Conservation (phyloP, 1,284 basidiomycete species). For the Athelia psychrophila region DNA sequence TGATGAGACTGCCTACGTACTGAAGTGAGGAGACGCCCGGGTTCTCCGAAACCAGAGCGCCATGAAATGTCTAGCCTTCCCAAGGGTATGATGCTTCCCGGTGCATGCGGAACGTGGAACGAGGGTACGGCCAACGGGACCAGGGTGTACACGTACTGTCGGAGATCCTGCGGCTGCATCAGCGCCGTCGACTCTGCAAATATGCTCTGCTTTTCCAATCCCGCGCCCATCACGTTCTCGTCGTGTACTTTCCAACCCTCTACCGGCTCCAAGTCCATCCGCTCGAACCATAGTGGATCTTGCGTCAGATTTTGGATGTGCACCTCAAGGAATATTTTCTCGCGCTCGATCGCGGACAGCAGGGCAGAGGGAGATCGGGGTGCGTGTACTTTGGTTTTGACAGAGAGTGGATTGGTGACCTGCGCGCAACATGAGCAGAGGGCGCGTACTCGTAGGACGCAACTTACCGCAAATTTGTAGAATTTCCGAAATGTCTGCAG, state of each 20-base stretch:
- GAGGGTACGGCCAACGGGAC: slow-evolving; percentile 45
- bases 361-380: slow-evolving; percentile 70
- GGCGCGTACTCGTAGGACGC: neutral
- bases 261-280: slow-evolving; percentile 69
- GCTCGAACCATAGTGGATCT: slow-evolving; percentile 75
- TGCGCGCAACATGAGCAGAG: slow-evolving; percentile 24
- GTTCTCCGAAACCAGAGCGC: slow-evolving; percentile 78
- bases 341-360: slow-evolving; percentile 57
- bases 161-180: slow-evolving; percentile 77
- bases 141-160: slow-evolving; percentile 84
- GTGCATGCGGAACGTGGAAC: slow-evolving; percentile 49
- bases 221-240: slow-evolving; percentile 37
- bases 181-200: slow-evolving; percentile 64
- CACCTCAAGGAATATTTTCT: slow-evolving; percentile 84
- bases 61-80: slow-evolving; percentile 83
- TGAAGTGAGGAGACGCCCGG: slow-evolving; percentile 79
- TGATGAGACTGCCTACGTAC: slow-evolving; percentile 22
- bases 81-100: slow-evolving; percentile 72
- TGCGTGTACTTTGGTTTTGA: slow-evolving; percentile 85
- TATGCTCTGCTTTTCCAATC: slow-evolving; percentile 32
- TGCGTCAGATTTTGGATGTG: slow-evolving; percentile 84
- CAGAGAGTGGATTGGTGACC: slow-evolving; percentile 86
- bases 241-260: slow-evolving; percentile 68
- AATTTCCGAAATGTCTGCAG: slow-evolving; percentile 81
- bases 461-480: slow-evolving; percentile 82